Evolutionary conservation across 2,329 filamentous ascomycete genomes (phyloP).

Genomic region (Colletotrichum sp.): DNA sequence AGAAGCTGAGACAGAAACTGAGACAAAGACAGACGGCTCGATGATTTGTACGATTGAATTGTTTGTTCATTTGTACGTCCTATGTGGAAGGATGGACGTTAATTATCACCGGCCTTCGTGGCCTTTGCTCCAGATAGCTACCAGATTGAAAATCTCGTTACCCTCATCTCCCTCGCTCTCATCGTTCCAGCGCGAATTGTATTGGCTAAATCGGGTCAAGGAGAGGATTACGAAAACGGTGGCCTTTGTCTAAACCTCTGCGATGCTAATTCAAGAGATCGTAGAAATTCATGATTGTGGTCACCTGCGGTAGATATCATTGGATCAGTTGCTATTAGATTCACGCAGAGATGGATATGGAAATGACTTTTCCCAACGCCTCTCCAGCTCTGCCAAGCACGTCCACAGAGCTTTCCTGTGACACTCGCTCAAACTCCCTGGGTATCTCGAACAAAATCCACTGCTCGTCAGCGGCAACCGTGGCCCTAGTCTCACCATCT

Average conservation of each 20-base stretch:
- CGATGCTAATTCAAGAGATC: background rate
- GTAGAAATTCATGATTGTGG: background rate
- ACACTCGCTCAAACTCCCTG: conserved; percentile 5
- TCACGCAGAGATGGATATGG: background rate
- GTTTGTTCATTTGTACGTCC: background rate
- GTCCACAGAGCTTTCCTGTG: background rate
- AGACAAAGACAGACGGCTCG: background rate
- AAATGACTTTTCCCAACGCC: background rate
- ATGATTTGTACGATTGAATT: background rate
- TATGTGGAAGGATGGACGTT: background rate
- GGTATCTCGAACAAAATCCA: conserved; percentile 16
- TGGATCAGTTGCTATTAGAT: background rate
- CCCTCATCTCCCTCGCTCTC: background rate
- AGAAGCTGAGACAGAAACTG: background rate
- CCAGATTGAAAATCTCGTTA: background rate
- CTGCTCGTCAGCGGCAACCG: background rate
- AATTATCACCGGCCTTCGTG: background rate
- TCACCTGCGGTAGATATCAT: background rate
- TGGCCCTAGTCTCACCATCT: background rate
- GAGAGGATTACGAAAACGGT: background rate
- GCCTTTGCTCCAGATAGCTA: background rate
- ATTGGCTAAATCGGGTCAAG: background rate
- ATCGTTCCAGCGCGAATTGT: background rate
- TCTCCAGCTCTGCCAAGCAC: background rate
- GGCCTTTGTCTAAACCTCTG: background rate